Evolutionary conservation across 108 stramenopile species (phyloP).

Genomic region (Nitzschia sp.): DNA sequence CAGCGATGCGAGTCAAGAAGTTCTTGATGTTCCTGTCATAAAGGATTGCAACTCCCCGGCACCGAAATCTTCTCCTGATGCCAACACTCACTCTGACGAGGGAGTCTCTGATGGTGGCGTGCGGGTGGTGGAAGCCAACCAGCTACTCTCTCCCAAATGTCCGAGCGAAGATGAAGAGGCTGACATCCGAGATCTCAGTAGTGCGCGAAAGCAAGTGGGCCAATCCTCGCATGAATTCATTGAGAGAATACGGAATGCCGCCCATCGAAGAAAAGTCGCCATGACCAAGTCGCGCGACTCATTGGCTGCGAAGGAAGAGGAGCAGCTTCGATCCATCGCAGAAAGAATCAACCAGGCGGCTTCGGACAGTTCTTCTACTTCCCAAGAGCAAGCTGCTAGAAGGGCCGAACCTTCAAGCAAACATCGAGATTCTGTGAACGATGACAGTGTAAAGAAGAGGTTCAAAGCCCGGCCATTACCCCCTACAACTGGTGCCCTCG

Average conservation of each 20-base stretch:
- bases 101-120: background rate
- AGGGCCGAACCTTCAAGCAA: background rate
- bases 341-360: conserved; percentile 15
- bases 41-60: too few relatives aligned
- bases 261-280: conserved; percentile 39
- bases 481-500: conserved; percentile 3
- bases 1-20: conserved; percentile 14
- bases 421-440: background rate
- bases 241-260: conserved; percentile 49
- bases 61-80: background rate
- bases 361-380: background rate
- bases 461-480: conserved; percentile 48
- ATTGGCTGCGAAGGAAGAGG: conserved; percentile 47
- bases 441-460: background rate
- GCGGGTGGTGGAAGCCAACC: background rate
- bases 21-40: background rate
- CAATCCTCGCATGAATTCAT: conserved; percentile 48
- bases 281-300: conserved; percentile 52
- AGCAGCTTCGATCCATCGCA: conserved; percentile 33
- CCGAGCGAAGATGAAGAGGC: background rate
- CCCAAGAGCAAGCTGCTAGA: background rate
- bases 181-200: conserved; percentile 12
- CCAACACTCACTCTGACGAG: background rate
- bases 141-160: background rate
- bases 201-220: conserved; percentile 31